Evolutionary conservation across 2,329 filamentous ascomycete genomes (phyloP).

Genomic region (Capronia americana): DNA sequence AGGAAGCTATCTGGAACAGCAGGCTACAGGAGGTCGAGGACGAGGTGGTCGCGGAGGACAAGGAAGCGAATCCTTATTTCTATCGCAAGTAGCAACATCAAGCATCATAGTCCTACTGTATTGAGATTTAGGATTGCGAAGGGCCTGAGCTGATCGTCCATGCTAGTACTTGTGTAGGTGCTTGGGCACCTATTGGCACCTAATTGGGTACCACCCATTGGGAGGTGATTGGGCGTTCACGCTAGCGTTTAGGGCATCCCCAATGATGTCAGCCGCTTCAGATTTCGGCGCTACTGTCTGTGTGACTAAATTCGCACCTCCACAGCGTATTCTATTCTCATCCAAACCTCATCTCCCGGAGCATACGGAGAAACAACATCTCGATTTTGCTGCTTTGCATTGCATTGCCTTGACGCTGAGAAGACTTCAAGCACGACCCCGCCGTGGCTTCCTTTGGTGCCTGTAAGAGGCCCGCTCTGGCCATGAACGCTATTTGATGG

Average conservation of each 20-base stretch:
- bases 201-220: too few species aligned
- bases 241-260: neutral
- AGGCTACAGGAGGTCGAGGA: constrained; percentile 5
- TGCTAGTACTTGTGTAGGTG: too few species aligned
- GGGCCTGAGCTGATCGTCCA: too few species aligned
- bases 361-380: neutral
- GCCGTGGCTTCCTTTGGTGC: neutral
- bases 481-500: neutral
- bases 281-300: constrained; percentile 7
- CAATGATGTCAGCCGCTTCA: neutral
- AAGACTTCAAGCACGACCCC: neutral
- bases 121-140: too few species aligned
- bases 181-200: too few species aligned
- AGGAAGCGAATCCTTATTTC: constrained; percentile 1
- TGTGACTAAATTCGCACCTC: neutral
- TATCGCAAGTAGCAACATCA: neutral
- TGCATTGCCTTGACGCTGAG: neutral
- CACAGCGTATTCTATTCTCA: neutral
- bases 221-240: too few species aligned
- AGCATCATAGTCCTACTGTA: neutral
- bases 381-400: neutral
- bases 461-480: neutral
- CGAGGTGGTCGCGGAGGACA: constrained; percentile 1
- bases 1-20: neutral
- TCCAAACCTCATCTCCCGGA: neutral